A percentile compares a stretch with the other conserved stretches of the same genome.
phyloP scores from a whole-genome alignment of 2,329 filamentous ascomycete genomes.

The Ophiobolus disseminans region DNA sequence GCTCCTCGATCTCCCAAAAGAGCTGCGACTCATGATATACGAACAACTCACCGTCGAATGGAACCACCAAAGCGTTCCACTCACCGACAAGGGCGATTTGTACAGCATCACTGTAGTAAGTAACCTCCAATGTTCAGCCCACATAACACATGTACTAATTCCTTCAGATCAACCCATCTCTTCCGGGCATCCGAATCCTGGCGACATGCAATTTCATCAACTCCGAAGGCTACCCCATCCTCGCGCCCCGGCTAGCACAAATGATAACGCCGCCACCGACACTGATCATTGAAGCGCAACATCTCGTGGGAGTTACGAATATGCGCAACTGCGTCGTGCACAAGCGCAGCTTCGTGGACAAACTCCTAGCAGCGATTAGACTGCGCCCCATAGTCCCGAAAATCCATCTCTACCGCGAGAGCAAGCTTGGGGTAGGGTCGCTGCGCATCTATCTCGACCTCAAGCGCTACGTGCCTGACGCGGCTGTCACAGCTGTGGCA shows the following conservation, averaged over 20 bases:
- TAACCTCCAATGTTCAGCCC: too few species aligned
- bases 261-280: background rate
- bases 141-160: too few species aligned
- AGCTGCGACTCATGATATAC: constrained; percentile 15
- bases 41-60: constrained; percentile 1
- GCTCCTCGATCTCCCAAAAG: constrained; percentile 12
- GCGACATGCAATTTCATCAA: constrained; percentile 4
- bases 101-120: too few species aligned
- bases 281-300: background rate
- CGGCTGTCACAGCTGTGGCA: too few species aligned
- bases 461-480: too few species aligned
- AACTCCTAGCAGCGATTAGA: too few species aligned
- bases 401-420: too few species aligned
- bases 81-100: background rate
- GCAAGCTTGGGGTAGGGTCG: too few species aligned
- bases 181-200: constrained; percentile 8
- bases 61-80: background rate
- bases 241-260: background rate
- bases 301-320: background rate
- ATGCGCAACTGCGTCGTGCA: too few species aligned
- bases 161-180: constrained; percentile 5
- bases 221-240: constrained; percentile 5
- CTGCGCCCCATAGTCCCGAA: too few species aligned
- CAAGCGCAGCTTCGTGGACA: too few species aligned
- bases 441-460: too few species aligned